Conservation (phyloP, 1,284 basidiomycete species). For the Irpex sp. region DNA sequence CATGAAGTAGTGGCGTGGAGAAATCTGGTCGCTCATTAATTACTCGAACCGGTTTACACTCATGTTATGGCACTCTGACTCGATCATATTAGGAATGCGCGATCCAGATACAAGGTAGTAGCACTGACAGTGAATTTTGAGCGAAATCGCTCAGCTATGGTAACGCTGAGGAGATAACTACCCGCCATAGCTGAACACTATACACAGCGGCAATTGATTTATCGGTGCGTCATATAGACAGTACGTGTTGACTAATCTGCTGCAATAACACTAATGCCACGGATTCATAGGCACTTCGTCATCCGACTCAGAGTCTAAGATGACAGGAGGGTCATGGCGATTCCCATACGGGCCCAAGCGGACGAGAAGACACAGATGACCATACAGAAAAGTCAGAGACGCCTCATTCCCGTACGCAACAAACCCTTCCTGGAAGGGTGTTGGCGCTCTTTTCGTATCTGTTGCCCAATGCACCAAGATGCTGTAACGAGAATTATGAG, state of each 20-base stretch:
- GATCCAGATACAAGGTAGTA: too few relatives aligned
- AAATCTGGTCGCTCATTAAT: too few relatives aligned
- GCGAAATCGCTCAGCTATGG: too few relatives aligned
- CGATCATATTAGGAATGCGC: too few relatives aligned
- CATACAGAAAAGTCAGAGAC: background rate
- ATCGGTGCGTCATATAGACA: background rate
- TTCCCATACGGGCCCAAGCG: background rate
- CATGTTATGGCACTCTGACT: too few relatives aligned
- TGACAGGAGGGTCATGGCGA: background rate
- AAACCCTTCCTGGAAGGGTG: background rate
- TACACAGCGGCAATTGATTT: too few relatives aligned
- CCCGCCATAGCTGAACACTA: too few relatives aligned
- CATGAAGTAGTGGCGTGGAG: background rate
- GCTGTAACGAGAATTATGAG: background rate
- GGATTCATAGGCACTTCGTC: background rate
- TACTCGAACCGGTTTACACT: too few relatives aligned
- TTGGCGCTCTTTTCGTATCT: background rate
- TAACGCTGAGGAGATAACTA: too few relatives aligned
- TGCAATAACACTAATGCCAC: too few relatives aligned
- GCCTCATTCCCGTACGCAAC: constrained; percentile 9
- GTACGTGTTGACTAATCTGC: background rate
- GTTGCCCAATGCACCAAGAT: constrained; percentile 10
- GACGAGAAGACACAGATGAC: background rate
- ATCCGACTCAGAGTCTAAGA: background rate
- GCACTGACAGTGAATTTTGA: too few relatives aligned